phyloP scores from a whole-genome alignment of 2,329 filamentous ascomycete genomes.

The Fusarium nisikadoi region DNA sequence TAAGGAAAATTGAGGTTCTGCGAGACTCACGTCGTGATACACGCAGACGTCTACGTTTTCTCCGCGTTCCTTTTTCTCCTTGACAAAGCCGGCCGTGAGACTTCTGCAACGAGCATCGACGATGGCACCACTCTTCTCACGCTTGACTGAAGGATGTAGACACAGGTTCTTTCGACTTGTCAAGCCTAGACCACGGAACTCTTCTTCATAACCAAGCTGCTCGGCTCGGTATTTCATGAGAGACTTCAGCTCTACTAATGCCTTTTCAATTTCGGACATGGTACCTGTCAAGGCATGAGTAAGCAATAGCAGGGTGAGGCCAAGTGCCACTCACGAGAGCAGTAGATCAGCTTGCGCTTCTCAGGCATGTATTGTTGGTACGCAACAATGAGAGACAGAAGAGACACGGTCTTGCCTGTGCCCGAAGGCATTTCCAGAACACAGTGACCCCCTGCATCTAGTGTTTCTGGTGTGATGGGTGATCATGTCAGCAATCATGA shows the following conservation, averaged over 20 bases:
- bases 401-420: conserved; percentile 95
- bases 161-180: conserved; percentile 98
- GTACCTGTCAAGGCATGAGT: conserved; percentile 64
- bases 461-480: conserved; percentile 64
- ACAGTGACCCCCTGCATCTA: conserved; percentile 94
- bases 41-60: conserved; percentile 95
- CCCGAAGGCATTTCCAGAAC: conserved; percentile 99
- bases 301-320: conserved; percentile 4
- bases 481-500: conserved; percentile 2
- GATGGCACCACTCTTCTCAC: conserved; percentile 92
- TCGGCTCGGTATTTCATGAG: conserved; percentile 95
- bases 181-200: conserved; percentile 90
- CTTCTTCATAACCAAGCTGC: conserved; percentile 89
- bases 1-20: background rate
- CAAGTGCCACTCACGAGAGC: conserved; percentile 72
- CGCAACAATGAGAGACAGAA: conserved; percentile 93
- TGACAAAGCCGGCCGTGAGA: conserved; percentile 95
- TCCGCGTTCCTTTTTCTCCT: conserved; percentile 95
- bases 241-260: conserved; percentile 87
- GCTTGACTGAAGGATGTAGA: conserved; percentile 93
- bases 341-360: conserved; percentile 96
- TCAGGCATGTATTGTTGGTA: conserved; percentile 96
- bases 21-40: conserved; percentile 82
- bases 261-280: conserved; percentile 99
- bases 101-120: conserved; percentile 97